A percentile compares a stretch with the other conserved stretches of the same genome.
phyloP scores from a whole-genome alignment of 495 filamentous ascomycete genomes.

The Hypoxylon cercidicola region DNA sequence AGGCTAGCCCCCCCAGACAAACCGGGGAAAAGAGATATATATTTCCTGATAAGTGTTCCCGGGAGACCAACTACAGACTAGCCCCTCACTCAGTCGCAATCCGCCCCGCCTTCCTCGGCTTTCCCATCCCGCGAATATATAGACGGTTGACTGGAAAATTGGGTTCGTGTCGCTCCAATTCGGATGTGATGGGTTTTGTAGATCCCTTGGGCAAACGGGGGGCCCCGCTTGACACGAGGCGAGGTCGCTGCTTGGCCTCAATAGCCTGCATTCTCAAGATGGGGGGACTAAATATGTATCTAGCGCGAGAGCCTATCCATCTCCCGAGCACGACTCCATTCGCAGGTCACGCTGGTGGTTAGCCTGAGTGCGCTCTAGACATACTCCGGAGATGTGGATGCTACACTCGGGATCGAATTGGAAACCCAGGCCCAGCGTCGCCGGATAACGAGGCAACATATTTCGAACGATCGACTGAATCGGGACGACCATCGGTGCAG shows the following conservation, averaged over 20 bases:
- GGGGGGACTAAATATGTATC: conserved; percentile 3
- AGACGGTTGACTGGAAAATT: neutral
- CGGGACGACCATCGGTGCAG: neutral
- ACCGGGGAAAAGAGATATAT: neutral
- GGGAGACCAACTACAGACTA: conserved; percentile 12
- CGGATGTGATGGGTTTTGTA: conserved; percentile 1
- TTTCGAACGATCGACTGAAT: neutral
- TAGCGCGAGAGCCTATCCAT: conserved; percentile 14
- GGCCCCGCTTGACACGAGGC: conserved; percentile 25
- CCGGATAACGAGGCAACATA: too few relatives aligned
- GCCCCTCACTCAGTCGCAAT: conserved; percentile 28
- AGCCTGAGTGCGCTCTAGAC: too few relatives aligned
- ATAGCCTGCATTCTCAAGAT: conserved; percentile 10
- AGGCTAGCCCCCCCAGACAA: neutral
- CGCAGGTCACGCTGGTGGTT: neutral
- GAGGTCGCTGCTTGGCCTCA: conserved; percentile 23
- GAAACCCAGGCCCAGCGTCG: too few relatives aligned
- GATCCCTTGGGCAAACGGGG: conserved; percentile 14
- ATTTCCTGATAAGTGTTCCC: conserved; percentile 35
- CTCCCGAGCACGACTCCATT: conserved; percentile 2
- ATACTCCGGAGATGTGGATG: too few relatives aligned
- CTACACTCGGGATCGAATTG: too few relatives aligned
- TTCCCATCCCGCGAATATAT: conserved; percentile 30
- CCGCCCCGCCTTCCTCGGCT: conserved; percentile 32
- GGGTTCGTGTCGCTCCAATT: conserved; percentile 18